Percentiles rank a stretch among this genome's conserved stretches.
phyloP scores from a whole-genome alignment of 306 rosid species.

The Lathyrus oleraceus region DNA sequence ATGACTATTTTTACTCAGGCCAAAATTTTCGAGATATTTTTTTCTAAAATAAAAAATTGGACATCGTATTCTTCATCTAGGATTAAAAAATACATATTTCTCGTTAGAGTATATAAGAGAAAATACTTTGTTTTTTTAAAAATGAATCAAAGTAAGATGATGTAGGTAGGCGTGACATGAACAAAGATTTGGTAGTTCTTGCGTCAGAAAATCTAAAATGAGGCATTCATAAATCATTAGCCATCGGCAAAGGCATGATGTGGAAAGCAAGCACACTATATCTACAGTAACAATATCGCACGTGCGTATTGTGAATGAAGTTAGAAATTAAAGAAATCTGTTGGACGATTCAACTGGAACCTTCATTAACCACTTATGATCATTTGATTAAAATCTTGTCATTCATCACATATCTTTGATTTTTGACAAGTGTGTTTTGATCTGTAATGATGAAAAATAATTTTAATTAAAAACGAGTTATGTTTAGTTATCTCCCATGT shows the following conservation, averaged over 20 bases:
- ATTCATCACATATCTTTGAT: background rate
- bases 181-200: conserved; percentile 28
- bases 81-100: background rate
- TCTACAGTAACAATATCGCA: conserved; percentile 25
- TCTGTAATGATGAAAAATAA: too few species aligned
- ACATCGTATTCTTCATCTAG: background rate
- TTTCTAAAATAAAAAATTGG: too few species aligned
- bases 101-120: background rate
- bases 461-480: too few species aligned
- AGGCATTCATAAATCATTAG: conserved; percentile 16
- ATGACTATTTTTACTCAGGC: background rate
- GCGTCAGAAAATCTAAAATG: conserved; percentile 34
- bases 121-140: too few species aligned
- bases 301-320: conserved; percentile 16
- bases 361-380: background rate
- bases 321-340: background rate
- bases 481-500: too few species aligned
- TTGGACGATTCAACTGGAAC: background rate
- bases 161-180: conserved; percentile 28
- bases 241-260: conserved; percentile 31
- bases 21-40: background rate
- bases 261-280: conserved; percentile 7
- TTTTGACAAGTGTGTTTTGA: background rate
- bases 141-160: background rate
- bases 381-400: background rate